Percentiles rank a stretch among this genome's conserved stretches.
phyloP scores from a whole-genome alignment of 176 grass and related monocot genomes.

The Stipa capillata region DNA sequence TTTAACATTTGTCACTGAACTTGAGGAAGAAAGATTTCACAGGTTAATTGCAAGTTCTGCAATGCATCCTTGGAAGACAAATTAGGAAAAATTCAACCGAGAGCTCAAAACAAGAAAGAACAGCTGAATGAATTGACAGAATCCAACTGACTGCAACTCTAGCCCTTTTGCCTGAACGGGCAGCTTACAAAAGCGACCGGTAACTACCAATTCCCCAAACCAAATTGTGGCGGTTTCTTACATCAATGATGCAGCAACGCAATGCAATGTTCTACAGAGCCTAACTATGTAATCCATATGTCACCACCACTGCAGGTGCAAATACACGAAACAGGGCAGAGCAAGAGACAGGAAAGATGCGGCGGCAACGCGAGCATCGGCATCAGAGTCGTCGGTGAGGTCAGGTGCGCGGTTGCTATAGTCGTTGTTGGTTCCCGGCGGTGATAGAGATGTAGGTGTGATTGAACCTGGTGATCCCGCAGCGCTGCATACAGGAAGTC shows the following conservation, averaged over 20 bases:
- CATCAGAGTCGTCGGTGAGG: slow-evolving; percentile 2
- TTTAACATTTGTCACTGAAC: too few relatives aligned
- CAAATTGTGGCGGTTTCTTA: slow-evolving; percentile 23
- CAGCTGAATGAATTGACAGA: neutral
- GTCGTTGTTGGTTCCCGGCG: neutral
- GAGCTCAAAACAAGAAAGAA: neutral
- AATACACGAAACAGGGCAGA: slow-evolving; percentile 20
- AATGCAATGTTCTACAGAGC: neutral
- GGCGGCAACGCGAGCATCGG: neutral
- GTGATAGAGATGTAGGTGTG: neutral
- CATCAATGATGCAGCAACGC: neutral
- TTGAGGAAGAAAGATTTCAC: too few relatives aligned
- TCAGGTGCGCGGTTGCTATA: neutral
- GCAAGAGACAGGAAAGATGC: neutral
- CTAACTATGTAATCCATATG: slow-evolving; percentile 4
- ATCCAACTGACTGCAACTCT: slow-evolving; percentile 9
- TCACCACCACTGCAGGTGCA: slow-evolving; percentile 25
- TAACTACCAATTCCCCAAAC: slow-evolving; percentile 10
- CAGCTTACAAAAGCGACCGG: slow-evolving; percentile 14
- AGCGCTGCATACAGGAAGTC: slow-evolving; percentile 9
- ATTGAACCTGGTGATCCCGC: slow-evolving; percentile 15
- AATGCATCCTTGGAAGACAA: neutral
- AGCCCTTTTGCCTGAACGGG: slow-evolving; percentile 18
- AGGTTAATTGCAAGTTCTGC: too few relatives aligned
- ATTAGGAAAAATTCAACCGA: neutral